phyloP scores from a whole-genome alignment of 306 rosid species.

The Acacia crassicarpa region DNA sequence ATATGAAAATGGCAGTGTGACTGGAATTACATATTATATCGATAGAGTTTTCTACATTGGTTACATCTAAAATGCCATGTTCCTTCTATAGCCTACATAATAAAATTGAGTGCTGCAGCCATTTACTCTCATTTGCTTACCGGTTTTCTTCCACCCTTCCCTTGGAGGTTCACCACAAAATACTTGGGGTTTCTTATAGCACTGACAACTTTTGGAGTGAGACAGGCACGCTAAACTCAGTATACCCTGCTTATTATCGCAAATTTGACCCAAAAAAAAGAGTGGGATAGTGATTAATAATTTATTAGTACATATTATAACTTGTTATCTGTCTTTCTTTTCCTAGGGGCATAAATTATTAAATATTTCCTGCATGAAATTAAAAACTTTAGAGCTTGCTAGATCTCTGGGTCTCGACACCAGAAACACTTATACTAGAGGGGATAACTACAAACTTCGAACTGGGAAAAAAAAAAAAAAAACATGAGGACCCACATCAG shows the following conservation, averaged over 20 bases:
- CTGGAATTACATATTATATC: not conserved
- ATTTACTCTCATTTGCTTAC: too few relatives aligned
- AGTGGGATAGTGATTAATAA: too few relatives aligned
- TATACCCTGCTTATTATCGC: too few relatives aligned
- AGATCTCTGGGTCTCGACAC: too few relatives aligned
- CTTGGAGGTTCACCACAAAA: too few relatives aligned
- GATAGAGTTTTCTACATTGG: not conserved
- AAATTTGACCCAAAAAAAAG: too few relatives aligned
- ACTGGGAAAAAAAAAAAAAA: too few relatives aligned
- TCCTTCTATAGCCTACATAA: not conserved
- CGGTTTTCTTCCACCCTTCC: not conserved
- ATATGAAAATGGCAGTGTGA: not conserved
- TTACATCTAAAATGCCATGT: not conserved
- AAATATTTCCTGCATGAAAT: too few relatives aligned
- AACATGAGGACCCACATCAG: not conserved
- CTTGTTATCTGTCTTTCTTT: not conserved
- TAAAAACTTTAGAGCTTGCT: too few relatives aligned
- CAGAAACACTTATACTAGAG: too few relatives aligned
- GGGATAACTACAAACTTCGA: too few relatives aligned
- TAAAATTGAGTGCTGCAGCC: too few relatives aligned
- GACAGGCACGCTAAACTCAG: not conserved
- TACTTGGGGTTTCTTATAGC: not conserved
- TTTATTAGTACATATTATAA: not conserved
- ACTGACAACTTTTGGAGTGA: not conserved
- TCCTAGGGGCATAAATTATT: not conserved